These are phyloP conservation scores for Aspergillus sparsus DNA, from an alignment of 495 filamentous ascomycete genomes.

Conservation along the genomic window DNA sequence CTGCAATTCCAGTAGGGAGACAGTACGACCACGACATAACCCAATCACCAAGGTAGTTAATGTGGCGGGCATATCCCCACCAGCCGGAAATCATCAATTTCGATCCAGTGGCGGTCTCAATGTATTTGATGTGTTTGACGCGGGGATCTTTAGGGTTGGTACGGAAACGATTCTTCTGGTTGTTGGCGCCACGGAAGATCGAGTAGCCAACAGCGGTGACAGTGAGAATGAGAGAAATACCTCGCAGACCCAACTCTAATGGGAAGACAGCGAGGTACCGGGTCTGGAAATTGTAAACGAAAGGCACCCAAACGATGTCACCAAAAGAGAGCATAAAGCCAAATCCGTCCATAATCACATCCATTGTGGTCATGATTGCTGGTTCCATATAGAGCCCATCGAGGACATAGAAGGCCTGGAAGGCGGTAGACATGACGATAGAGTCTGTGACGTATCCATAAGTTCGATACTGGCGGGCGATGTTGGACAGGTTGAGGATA, in stretches of 20 bases:
- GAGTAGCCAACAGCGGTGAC: conserved; percentile 72
- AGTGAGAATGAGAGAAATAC: conserved; percentile 60
- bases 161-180: conserved; percentile 92
- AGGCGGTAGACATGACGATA: conserved; percentile 75
- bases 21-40: conserved; percentile 89
- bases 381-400: conserved; percentile 90
- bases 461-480: conserved; percentile 82
- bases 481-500: conserved; percentile 79
- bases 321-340: conserved; percentile 97
- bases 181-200: conserved; percentile 91
- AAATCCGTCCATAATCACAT: conserved; percentile 93
- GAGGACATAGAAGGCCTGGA: conserved; percentile 83
- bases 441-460: conserved; percentile 84
- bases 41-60: conserved; percentile 99
- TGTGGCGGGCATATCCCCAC: conserved; percentile 92
- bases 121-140: conserved; percentile 79
- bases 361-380: conserved; percentile 91
- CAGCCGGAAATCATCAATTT: conserved; percentile 84
- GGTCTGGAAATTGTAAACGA: conserved; percentile 82
- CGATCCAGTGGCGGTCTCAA: conserved; percentile 80
- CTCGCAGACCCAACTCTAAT: conserved; percentile 66
- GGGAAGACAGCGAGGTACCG: conserved; percentile 89
- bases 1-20: conserved; percentile 84
- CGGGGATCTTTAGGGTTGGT: conserved; percentile 81
- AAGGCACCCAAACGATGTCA: conserved; percentile 91